Evolutionary conservation across 257 asterid genomes (phyloP).

Genomic region (Linaria vulgaris): DNA sequence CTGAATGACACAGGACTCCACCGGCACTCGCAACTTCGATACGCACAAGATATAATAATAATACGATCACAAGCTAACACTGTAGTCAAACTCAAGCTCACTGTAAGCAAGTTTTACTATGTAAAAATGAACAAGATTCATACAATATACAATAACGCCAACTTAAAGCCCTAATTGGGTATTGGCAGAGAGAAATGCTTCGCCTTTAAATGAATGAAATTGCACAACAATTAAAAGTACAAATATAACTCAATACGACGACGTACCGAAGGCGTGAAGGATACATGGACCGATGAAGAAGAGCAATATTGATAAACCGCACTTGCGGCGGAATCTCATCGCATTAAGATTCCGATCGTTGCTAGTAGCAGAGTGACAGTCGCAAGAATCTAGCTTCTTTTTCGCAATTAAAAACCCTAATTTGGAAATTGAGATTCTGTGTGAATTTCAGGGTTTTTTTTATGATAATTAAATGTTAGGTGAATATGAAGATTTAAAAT

Average conservation of each 20-base stretch:
- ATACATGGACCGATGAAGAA: slow-evolving; percentile 24
- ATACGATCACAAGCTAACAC: background rate
- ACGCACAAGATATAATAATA: too few relatives aligned
- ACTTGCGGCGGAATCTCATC: slow-evolving; percentile 29
- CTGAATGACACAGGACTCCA: too few relatives aligned
- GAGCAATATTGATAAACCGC: slow-evolving; percentile 29
- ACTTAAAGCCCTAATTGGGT: background rate
- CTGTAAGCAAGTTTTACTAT: too few relatives aligned
- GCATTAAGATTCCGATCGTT: background rate
- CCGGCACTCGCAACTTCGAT: background rate
- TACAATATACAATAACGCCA: background rate
- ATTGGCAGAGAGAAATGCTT: too few relatives aligned
- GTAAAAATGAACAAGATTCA: too few relatives aligned
- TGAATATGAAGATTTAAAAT: too few relatives aligned
- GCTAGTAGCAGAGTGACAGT: background rate
- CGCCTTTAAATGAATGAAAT: background rate
- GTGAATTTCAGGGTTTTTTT: too few relatives aligned
- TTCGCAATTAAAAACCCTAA: too few relatives aligned
- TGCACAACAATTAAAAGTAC: background rate
- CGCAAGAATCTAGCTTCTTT: too few relatives aligned
- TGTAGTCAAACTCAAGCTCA: too few relatives aligned
- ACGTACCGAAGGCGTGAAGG: slow-evolving; percentile 40
- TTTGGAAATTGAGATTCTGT: too few relatives aligned
- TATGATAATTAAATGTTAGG: too few relatives aligned
- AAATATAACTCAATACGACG: background rate